These are phyloP conservation scores for Leccinum fuscescens DNA, from an alignment of 1,284 basidiomycete genomes.

Conservation along the genomic window DNA sequence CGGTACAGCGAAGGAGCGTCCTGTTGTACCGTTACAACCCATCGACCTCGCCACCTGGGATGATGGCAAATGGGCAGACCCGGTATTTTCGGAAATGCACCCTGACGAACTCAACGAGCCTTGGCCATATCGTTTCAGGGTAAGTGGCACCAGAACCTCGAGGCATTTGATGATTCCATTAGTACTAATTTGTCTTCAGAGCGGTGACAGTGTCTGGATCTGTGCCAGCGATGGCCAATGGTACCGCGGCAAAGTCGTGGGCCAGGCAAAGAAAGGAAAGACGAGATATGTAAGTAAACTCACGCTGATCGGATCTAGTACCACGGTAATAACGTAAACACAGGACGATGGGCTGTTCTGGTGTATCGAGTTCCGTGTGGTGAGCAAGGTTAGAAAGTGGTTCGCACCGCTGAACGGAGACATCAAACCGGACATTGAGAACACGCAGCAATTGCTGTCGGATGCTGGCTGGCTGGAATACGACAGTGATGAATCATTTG, in stretches of 20 bases:
- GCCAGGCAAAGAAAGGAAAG: constrained; percentile 42
- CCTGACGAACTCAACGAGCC: constrained; percentile 53
- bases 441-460: constrained; percentile 41
- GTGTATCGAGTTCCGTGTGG: constrained; percentile 44
- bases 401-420: constrained; percentile 62
- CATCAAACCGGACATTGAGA: constrained; percentile 54
- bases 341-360: constrained; percentile 51
- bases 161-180: neutral
- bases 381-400: constrained; percentile 45
- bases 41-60: constrained; percentile 30
- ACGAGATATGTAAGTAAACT: constrained; percentile 43
- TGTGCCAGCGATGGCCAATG: constrained; percentile 48
- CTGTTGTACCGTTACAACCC: constrained; percentile 11
- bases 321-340: neutral
- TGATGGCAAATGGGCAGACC: constrained; percentile 22
- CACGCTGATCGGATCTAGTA: neutral
- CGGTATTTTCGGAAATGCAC: constrained; percentile 28
- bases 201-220: constrained; percentile 53
- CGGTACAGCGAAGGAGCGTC: neutral
- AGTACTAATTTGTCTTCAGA: constrained; percentile 28
- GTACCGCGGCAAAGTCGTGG: constrained; percentile 47
- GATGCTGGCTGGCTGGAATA: constrained; percentile 28
- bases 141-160: constrained; percentile 17
- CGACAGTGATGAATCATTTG: constrained; percentile 1
- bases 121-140: constrained; percentile 53